Evolutionary conservation across 768 basidiomycete genomes (phyloP).

Genomic region (Rhodotorula diobovata): DNA sequence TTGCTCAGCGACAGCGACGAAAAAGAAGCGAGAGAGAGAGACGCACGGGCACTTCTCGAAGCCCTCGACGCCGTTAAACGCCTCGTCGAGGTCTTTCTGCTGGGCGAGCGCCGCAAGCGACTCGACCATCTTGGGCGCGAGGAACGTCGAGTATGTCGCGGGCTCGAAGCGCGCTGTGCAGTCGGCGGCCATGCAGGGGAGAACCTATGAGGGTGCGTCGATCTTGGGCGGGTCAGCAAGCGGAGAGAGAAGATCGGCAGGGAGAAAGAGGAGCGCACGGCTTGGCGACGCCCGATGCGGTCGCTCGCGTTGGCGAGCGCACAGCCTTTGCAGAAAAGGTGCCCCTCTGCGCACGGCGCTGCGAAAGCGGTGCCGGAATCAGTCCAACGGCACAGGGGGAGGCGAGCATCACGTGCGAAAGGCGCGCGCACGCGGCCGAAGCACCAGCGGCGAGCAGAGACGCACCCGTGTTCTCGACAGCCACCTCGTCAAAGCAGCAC

Average conservation of each 20-base stretch:
- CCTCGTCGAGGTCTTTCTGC: constrained; percentile 32
- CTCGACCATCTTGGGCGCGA: constrained; percentile 14
- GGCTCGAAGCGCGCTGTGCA: constrained; percentile 29
- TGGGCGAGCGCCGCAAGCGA: constrained; percentile 31
- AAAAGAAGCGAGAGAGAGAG: neutral
- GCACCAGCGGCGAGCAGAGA: neutral
- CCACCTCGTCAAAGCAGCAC: constrained; percentile 40
- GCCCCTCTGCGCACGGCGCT: constrained; percentile 30
- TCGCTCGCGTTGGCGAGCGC: constrained; percentile 23
- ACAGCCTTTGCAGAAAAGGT: constrained; percentile 41
- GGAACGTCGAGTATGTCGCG: neutral
- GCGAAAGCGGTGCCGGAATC: neutral
- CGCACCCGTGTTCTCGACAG: constrained; percentile 24
- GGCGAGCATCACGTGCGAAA: no score
- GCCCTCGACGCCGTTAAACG: constrained; percentile 33
- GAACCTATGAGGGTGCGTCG: neutral
- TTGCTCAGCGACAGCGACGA: neutral
- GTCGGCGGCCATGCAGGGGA: constrained; percentile 39
- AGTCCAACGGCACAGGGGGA: neutral
- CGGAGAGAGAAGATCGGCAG: no score
- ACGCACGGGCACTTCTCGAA: constrained; percentile 34
- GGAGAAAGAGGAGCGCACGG: constrained; percentile 9
- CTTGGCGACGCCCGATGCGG: constrained; percentile 28
- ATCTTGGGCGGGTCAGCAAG: neutral
- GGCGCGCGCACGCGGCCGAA: neutral